Base-by-base conservation (phyloP, 176 grass and related monocot genomes). In the Eragrostis nindensis region DNA sequence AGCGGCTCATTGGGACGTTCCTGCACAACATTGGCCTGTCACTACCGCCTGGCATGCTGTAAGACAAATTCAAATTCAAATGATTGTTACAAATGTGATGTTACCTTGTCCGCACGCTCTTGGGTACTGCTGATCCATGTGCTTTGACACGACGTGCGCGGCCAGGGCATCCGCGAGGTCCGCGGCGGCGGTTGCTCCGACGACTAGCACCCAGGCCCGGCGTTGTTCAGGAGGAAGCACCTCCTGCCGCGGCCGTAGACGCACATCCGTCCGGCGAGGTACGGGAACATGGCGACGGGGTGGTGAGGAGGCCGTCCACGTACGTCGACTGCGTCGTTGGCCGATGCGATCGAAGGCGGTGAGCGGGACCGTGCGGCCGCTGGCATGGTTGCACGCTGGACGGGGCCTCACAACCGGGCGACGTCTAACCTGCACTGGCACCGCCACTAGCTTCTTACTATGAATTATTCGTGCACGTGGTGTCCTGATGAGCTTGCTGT, bases 141-240 rank as follows among this genome's bases (percentile, higher is more conserved):
- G 44, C 11, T 41, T 50, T 0, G 88, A 18, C 7, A 81, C 45
- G 16, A 83, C 80, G 29, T 75, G 68, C 24, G 80, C 56, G 2
- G 1, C 2, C 9, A 90, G 74, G 17, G 52, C 62, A 38, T 83
- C 73, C 13, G 80, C 70, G 5, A 90, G 68, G 38, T 67, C 70
- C 2, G 27, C 70, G 8, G 40, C 62, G 11, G 78, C 84, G 2
- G 44, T 19, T 2, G 83, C 84, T 61, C 87, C 89, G 10, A 84
- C 27, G 38, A 91, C 74, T 7, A 79, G 62, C 14, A 80, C 79
- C 0, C 83, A 83, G 11, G 59, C 71, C 83, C 88, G 11, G 59
- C 71, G 47, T 66, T 24, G 72, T 70, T 64, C 24, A 89, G 43
- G 25, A 17, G 38, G 78, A 85, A 50, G 39, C 78, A 77, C 29